Conservation (phyloP, 495 filamentous ascomycete species). For the Hypoxylon perforatum region DNA sequence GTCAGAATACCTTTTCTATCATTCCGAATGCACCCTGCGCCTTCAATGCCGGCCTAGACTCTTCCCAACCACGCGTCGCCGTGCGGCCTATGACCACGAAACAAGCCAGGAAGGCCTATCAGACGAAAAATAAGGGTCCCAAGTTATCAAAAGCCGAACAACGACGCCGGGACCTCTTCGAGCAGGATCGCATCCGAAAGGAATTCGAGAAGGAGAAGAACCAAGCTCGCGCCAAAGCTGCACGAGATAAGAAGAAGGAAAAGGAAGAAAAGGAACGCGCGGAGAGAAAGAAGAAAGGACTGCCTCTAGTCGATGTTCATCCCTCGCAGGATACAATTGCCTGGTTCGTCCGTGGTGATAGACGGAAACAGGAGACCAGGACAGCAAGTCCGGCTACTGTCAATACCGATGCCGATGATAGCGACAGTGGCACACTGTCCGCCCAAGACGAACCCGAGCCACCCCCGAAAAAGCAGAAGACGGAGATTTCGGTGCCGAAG, state of each 20-base stretch:
- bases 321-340: constrained; percentile 59
- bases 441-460: constrained; percentile 22
- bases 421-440: constrained; percentile 14
- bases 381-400: constrained; percentile 16
- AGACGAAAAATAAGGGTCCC: constrained; percentile 45
- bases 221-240: constrained; percentile 46
- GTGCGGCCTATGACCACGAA: constrained; percentile 59
- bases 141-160: constrained; percentile 55
- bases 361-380: constrained; percentile 36
- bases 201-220: constrained; percentile 59
- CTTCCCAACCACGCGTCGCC: constrained; percentile 9
- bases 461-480: constrained; percentile 38
- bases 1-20: constrained; percentile 48
- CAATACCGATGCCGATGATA: constrained; percentile 1
- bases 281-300: constrained; percentile 52
- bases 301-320: constrained; percentile 53
- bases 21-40: constrained; percentile 43
- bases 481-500: constrained; percentile 3
- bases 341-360: constrained; percentile 53
- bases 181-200: constrained; percentile 56
- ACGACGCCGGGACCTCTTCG: constrained; percentile 53
- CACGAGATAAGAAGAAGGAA: constrained; percentile 57
- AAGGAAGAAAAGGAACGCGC: constrained; percentile 50
- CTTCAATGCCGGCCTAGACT: constrained; percentile 32
- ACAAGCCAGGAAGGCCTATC: constrained; percentile 55